Evolutionary conservation across 306 rosid species (phyloP), one percentile per base, ranked within the genome.

Genomic region (Prosopis cineraria): DNA sequence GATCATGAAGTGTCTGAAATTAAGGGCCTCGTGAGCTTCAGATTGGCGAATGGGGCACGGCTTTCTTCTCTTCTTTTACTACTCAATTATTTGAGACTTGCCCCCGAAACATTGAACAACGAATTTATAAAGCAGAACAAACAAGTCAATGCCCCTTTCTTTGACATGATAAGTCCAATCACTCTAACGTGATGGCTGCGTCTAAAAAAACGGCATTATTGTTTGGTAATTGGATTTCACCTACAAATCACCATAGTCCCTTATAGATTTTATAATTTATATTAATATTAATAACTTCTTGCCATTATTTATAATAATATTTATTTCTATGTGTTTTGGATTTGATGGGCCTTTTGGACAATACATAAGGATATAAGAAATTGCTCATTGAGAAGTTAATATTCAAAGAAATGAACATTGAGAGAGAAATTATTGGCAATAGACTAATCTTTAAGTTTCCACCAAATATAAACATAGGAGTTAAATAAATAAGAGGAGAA

Each of bases 41-140:
- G 7, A 25, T 66, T 65, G 66, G 43, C 30, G 10, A 36, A 10
- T 66, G 48, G 33, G 55, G 55, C 58, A 52, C 56, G 81, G 70
- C 48, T 68, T 70, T 25, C 37, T 24, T 31, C 2, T 58, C 33
- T 27, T 2, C 14, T 24, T 58, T 62, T 3, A 20, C 71, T 14
- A 31, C 53, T 44, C 68, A 34, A 58, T 41, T 12, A 58, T 56
- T 50, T 34, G 55, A 78, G 27, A 58, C n/a, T 52, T 55, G 81
- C 62, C 33, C 55, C 66, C 25, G 22, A 72, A 79, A 79, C 77
- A 62, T 36, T 71, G 78, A 79, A 71, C 82, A 60, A 47, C 7
- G 66, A 79, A 63, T 34, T 47, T 48, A 24, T 34, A 25, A 40
- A 37, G 14, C 6, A 25, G 52, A 79, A 33, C 55, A 45, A 24